Percentiles rank a stretch among this genome's conserved stretches.
Conservation (phyloP, 164 flowering plant species). For the Magnolia changhungtana region DNA sequence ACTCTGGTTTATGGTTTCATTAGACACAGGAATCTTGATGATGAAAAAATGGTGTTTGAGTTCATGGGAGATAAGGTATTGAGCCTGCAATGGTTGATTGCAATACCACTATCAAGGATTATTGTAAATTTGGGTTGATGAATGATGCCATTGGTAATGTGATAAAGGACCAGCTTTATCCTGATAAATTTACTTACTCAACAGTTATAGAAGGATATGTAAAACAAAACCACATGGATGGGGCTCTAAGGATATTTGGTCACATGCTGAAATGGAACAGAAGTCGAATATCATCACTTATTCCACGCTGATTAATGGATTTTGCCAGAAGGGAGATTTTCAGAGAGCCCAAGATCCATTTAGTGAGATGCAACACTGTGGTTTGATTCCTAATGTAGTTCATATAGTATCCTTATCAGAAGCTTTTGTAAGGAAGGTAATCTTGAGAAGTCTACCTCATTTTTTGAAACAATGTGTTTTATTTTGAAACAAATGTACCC, state of each 20-base stretch:
- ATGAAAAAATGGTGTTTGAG: constrained; percentile 54
- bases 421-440: constrained; percentile 55
- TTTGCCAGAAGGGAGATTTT: constrained; percentile 48
- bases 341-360: constrained; percentile 50
- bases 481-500: constrained; percentile 40
- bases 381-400: constrained; percentile 67
- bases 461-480: constrained; percentile 64
- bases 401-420: constrained; percentile 64
- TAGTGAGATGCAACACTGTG: constrained; percentile 45
- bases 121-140: constrained; percentile 72
- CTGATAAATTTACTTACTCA: constrained; percentile 70
- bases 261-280: constrained; percentile 48
- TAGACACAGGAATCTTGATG: constrained; percentile 51
- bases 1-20: constrained; percentile 70
- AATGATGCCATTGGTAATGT: constrained; percentile 55
- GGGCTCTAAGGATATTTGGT: constrained; percentile 44
- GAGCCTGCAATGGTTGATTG: constrained; percentile 54
- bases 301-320: constrained; percentile 74
- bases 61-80: constrained; percentile 32
- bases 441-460: constrained; percentile 48
- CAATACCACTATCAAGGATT: constrained; percentile 82
- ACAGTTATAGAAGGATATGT: constrained; percentile 73
- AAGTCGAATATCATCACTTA: constrained; percentile 74
- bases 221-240: constrained; percentile 54
- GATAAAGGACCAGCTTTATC: constrained; percentile 33